These are phyloP conservation scores for Neurospora sp. DNA, from an alignment of 495 filamentous ascomycete species.

Conservation along the genomic window DNA sequence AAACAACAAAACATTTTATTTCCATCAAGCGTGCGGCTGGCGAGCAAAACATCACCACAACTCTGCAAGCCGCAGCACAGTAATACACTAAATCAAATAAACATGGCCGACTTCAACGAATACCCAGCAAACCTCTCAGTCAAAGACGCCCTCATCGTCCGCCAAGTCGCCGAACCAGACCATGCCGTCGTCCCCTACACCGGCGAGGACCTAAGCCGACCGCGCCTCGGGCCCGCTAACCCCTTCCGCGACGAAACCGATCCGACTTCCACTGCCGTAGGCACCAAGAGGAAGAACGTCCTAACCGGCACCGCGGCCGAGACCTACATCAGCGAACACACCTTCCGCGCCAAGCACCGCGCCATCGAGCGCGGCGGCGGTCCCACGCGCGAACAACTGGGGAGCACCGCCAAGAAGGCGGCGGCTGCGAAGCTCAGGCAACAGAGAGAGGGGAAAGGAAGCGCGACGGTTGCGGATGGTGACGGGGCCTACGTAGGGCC, in stretches of 20 bases:
- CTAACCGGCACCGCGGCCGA: slow-evolving; percentile 85
- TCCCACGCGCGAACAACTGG: slow-evolving; percentile 30
- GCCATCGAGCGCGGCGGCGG: slow-evolving; percentile 52
- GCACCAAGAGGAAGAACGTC: slow-evolving; percentile 76
- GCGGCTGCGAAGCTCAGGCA: slow-evolving; percentile 51
- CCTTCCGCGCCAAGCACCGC: slow-evolving; percentile 72
- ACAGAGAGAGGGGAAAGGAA: slow-evolving; percentile 74
- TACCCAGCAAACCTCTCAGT: slow-evolving; percentile 50
- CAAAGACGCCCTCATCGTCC: slow-evolving; percentile 43
- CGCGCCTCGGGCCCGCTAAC: slow-evolving; percentile 63
- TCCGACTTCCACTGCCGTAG: slow-evolving; percentile 3
- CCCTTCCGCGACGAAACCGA: slow-evolving; percentile 59
- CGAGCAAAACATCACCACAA: not conserved
- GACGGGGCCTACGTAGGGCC: slow-evolving; percentile 82
- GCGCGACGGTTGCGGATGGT: slow-evolving; percentile 73
- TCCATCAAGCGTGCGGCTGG: not conserved
- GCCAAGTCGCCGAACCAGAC: slow-evolving; percentile 37
- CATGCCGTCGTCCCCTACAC: slow-evolving; percentile 58
- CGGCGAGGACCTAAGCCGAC: slow-evolving; percentile 53
- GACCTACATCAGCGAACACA: slow-evolving; percentile 77
- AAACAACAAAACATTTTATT: not conserved
- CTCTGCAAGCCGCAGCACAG: not conserved
- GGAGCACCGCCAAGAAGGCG: slow-evolving; percentile 48
- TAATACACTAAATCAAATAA: slow-evolving; percentile 5
- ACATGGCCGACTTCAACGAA: slow-evolving; percentile 46